Evolutionary conservation across 2,329 filamentous ascomycete species (phyloP).

Genomic region (Myriosclerotinia scirpicola): DNA sequence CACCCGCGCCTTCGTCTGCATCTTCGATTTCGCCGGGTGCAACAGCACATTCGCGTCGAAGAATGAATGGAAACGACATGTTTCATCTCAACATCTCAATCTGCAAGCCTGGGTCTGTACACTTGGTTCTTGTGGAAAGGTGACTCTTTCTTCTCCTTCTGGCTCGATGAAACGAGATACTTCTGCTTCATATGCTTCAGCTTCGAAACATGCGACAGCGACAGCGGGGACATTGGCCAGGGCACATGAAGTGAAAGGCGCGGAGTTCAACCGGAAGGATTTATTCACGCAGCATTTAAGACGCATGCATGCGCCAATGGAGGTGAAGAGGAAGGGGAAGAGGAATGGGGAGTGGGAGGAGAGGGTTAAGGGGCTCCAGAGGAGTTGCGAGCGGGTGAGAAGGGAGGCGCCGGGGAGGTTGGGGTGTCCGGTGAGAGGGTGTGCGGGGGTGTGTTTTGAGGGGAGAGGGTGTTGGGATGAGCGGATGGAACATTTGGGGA

Average conservation of each 20-base stretch:
- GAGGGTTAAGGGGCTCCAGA: conserved; percentile 56
- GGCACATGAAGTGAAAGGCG: conserved; percentile 26
- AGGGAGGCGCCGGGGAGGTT: conserved; percentile 62
- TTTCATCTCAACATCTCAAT: conserved; percentile 75
- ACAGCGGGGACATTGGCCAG: background rate
- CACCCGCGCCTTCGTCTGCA: conserved; percentile 68
- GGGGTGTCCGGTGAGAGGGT: conserved; percentile 62
- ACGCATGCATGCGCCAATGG: conserved; percentile 72
- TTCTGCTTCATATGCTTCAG: conserved; percentile 3
- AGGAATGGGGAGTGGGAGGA: conserved; percentile 49
- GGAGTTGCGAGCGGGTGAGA: conserved; percentile 58
- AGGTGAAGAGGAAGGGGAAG: conserved; percentile 44
- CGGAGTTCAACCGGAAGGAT: conserved; percentile 81
- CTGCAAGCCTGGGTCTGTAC: conserved; percentile 72
- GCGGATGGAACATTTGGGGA: conserved; percentile 83
- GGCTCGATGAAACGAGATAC: conserved; percentile 4
- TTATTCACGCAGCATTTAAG: conserved; percentile 85
- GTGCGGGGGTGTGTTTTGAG: conserved; percentile 54
- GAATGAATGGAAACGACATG: conserved; percentile 95
- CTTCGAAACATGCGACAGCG: conserved; percentile 24
- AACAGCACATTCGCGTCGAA: conserved; percentile 70
- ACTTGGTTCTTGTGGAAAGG: conserved; percentile 38
- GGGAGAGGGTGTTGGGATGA: conserved; percentile 72
- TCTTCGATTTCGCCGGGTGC: conserved; percentile 79
- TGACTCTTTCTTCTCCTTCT: conserved; percentile 21